Percentiles rank a stretch among this genome's conserved stretches.
Evolutionary conservation across 2,329 filamentous ascomycete genomes (phyloP).

Genomic region (Colletotrichum musae): DNA sequence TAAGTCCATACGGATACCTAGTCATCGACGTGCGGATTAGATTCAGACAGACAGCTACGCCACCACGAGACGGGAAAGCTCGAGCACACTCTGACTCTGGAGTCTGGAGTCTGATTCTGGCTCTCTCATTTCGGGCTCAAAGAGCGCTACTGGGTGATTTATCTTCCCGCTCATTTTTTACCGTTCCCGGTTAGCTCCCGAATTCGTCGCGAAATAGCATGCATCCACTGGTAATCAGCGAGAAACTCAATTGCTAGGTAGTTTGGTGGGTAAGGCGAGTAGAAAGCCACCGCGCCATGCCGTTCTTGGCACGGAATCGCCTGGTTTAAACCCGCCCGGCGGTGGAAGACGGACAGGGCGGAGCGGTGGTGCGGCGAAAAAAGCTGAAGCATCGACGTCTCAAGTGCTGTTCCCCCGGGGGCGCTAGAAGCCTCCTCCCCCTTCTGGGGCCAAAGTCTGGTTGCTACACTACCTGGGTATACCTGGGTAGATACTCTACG

Average conservation of each 20-base stretch:
- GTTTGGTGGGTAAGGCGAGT: slow-evolving; percentile 26
- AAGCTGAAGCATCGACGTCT: slow-evolving; percentile 13
- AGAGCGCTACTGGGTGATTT: not conserved
- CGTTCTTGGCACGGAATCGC: not conserved
- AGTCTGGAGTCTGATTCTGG: too few relatives aligned
- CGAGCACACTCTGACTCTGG: too few relatives aligned
- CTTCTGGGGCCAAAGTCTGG: not conserved
- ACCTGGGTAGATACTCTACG: not conserved
- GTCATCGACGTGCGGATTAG: slow-evolving; percentile 17
- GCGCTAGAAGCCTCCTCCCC: not conserved
- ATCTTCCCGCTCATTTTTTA: slow-evolving; percentile 11
- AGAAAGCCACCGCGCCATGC: slow-evolving; percentile 7
- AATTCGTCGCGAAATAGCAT: slow-evolving; percentile 12
- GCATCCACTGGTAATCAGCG: slow-evolving; percentile 29
- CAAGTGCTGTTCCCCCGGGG: slow-evolving; percentile 1
- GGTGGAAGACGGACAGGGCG: slow-evolving; percentile 32
- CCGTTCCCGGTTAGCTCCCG: slow-evolving; percentile 24
- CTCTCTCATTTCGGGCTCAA: too few relatives aligned
- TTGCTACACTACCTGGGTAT: not conserved
- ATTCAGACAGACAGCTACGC: not conserved
- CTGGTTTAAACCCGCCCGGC: slow-evolving; percentile 31
- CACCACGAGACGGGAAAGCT: not conserved
- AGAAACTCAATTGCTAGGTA: slow-evolving; percentile 29
- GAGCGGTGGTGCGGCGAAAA: slow-evolving; percentile 31
- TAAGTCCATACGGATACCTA: too few relatives aligned